Conservation (phyloP, 768 basidiomycete species). For the Tylopilus sp. region DNA sequence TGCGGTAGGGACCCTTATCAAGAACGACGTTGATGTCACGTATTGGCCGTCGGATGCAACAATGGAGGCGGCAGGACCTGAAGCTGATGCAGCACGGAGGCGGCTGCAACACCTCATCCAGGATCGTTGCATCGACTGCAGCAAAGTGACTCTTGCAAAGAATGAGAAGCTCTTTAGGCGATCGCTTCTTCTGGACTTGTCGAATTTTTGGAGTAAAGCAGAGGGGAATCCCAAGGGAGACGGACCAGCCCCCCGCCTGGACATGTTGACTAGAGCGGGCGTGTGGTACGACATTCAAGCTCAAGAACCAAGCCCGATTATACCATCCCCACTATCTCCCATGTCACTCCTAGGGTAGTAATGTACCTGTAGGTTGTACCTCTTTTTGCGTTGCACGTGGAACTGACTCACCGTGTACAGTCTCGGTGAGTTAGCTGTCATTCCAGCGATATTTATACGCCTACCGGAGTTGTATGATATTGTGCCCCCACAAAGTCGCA, state of each 20-base stretch:
- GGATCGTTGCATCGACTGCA: constrained; percentile 22
- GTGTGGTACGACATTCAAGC: constrained; percentile 12
- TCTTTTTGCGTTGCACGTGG: neutral
- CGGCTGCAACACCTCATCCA: constrained; percentile 16
- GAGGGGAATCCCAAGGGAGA: constrained; percentile 3
- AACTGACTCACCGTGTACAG: neutral
- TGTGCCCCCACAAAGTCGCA: too few relatives aligned
- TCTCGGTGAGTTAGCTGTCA: neutral
- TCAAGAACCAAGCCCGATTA: neutral
- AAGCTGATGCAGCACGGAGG: neutral
- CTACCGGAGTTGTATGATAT: too few relatives aligned
- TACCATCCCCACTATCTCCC: neutral
- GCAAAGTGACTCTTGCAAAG: constrained; percentile 2
- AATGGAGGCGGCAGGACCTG: neutral
- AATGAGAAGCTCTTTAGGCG: constrained; percentile 15
- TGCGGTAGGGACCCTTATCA: neutral
- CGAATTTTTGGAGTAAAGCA: constrained; percentile 12
- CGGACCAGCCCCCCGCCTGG: constrained; percentile 1
- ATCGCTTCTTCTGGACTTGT: constrained; percentile 11
- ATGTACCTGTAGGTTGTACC: neutral
- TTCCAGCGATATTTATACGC: too few relatives aligned
- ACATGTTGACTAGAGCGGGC: constrained; percentile 18
- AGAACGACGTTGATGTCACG: constrained; percentile 10
- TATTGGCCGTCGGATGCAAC: constrained; percentile 1
- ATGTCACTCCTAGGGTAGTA: neutral